Base-by-base conservation (phyloP, 2,329 filamentous ascomycete species). In the Sclerotinia sclerotiorum region DNA sequence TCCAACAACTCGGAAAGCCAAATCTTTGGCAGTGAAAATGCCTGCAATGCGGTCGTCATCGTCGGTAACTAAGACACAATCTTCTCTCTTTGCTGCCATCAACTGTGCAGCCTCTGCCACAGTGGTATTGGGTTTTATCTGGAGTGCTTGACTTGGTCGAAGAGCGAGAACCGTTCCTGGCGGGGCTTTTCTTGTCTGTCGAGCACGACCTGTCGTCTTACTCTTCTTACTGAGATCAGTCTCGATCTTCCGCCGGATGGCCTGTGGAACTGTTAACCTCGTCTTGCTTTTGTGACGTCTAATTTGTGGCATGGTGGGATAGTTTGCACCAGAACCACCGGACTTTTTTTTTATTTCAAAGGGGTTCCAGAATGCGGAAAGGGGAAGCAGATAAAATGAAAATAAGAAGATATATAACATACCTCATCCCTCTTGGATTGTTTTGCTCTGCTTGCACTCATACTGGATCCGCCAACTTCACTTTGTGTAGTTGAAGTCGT, bases 361-460 rank as follows among this genome's bases (percentile, higher is more conserved):
- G 21, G 32, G 27, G 42, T 39, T 32, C 13, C n/a, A n/a, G 3
- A n/a, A 8, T 4, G 13, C 19, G 11, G n/a, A 24, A 24, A 8
- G 56, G 57, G 15, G 46, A 29, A 32, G 1, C 5, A 32, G 11
- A 44, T 27, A 10, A 35, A 66, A 35, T 8, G 11, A 67, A 62
- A 27, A 63, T 19, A 19, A 15, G 35, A 29, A 54, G 27, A 61
- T 21, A 66, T 58, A 49, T 52, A 72, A 83, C 87, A 77, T 84
- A 99, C 95, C 91, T 99, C 95, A 89, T 99, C 95, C 81, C 94
- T 90, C 83, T 98, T 98, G 74, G 90, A 90, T 85, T 97, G 94
- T 83, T 97, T 97, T 80, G 95, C 92, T 78, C 95, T 89, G 81
- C 94, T 98, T 75, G 93, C 92, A 82, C 93, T 97, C 82, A 97